phyloP scores from a whole-genome alignment of 371 early-diverging fungal genomes.

The Syncephalastrum monosporum region DNA sequence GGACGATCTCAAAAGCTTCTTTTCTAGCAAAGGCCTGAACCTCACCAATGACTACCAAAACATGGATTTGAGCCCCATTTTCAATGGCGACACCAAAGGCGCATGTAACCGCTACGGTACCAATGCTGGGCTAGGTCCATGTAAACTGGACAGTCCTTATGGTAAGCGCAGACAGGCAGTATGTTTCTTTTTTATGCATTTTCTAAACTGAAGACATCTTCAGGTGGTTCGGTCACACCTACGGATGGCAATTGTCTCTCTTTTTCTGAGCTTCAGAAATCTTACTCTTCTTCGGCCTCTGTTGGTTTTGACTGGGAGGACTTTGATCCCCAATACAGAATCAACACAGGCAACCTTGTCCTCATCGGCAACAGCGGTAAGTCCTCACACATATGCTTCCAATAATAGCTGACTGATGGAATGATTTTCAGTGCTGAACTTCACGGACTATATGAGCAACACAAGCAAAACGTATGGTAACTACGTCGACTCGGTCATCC shows the following conservation, averaged over 20 bases:
- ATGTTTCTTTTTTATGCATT: slow-evolving; percentile 6
- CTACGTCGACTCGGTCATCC: slow-evolving; percentile 27
- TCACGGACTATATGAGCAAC: slow-evolving; percentile 25
- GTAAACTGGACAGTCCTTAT: slow-evolving; percentile 44
- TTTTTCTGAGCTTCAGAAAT: slow-evolving; percentile 23
- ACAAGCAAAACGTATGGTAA: slow-evolving; percentile 24
- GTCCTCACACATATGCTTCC: background rate
- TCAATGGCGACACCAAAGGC: slow-evolving; percentile 39
- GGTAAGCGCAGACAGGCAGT: slow-evolving; percentile 22
- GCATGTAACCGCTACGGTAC: slow-evolving; percentile 31
- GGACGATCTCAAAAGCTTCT: slow-evolving; percentile 33
- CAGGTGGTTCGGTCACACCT: slow-evolving; percentile 27
- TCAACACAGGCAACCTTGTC: slow-evolving; percentile 17
- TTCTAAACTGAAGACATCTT: slow-evolving; percentile 7
- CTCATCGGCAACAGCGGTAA: slow-evolving; percentile 53
- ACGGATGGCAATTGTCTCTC: slow-evolving; percentile 36
- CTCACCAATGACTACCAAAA: slow-evolving; percentile 47
- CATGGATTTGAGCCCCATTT: slow-evolving; percentile 50
- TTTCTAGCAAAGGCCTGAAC: slow-evolving; percentile 32
- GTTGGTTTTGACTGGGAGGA: slow-evolving; percentile 48
- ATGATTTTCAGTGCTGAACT: slow-evolving; percentile 27
- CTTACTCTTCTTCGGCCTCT: slow-evolving; percentile 11
- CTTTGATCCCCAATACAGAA: slow-evolving; percentile 20
- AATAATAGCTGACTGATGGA: background rate
- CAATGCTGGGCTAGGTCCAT: slow-evolving; percentile 21